Base-by-base conservation (phyloP, 2,329 filamentous ascomycete genomes). In the Xenosphaeropsis pyriputrescens region DNA sequence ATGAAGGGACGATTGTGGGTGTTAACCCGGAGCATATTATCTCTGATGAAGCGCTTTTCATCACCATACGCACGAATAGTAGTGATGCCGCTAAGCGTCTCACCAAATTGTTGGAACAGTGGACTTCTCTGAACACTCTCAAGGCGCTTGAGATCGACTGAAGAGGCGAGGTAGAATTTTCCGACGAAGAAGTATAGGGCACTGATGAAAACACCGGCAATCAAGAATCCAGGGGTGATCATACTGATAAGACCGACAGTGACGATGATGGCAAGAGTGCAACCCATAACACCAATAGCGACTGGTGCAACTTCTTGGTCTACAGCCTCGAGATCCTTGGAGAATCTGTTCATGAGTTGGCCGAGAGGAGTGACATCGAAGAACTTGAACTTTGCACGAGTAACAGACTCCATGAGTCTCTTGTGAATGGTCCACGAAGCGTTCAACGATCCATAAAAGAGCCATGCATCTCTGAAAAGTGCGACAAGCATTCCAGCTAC, bases 341-440 rank as follows among this genome's bases (percentile, higher is more conserved):
- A 96, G 62, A 98, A 98, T 15, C 91, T 77, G 59, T 98, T 98
- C 79, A 96, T 96, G 51, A 98, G 70, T 59, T 95, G 89, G 11
- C 91, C 91, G 0, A 96, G 72, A 2, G 91, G 91, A 0, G 91
- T 98, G 1, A 89, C 82, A 53, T 98, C 91, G 52, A 98, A 98
- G 63, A 98, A 98, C 54, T 84, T 86, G 67, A 98, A 96, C 55
- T 86, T 89, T 19, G 91, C 91, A 47, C 88, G 77, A 12, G 85
- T 81, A 17, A 98, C 76, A 1, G 81, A 69, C 18, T 73, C 68
- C 56, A 98, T 80, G 39, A 98, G 66, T 29, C 72, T 67, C 46
- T 79, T 70, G 56, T 98, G 91, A 15, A 98, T 75, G 47, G 76
- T 79, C 63, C 74, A 79, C 18, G 91, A 96, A 2, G 91, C 91